Evolutionary conservation across 2,329 filamentous ascomycete species (phyloP), one percentile per base, ranked within the genome.

Genomic region (Juglanconis sp.): DNA sequence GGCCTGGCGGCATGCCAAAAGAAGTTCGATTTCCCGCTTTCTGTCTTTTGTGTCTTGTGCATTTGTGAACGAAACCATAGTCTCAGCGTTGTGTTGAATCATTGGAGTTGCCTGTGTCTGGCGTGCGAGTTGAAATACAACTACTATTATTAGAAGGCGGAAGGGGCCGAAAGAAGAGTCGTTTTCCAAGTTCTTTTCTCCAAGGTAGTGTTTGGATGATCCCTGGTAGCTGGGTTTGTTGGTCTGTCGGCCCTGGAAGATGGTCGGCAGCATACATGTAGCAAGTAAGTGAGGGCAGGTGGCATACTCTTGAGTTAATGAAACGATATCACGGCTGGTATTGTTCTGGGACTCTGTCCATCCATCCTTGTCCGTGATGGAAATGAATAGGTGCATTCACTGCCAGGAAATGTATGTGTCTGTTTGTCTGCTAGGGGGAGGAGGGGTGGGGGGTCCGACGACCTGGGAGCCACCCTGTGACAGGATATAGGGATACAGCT

Each of bases 1-100:
- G 48, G 61, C 61, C 61, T 63, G 54, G 56, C 42, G 54, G 51
- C 50, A 48, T 42, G 53, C 30, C 31, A 17, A 36, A 15, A 50
- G 34, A 57, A 51, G 65, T 65, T 42, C 66, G 62, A 56, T 63
- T 64, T 65, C 56, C 36, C 47, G 53, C 30, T 57, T 61, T 50
- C 50, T 48, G 38, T 49, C 15, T 53, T 44, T 52, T 36, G 15
- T n/a, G 40, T 56, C 31, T 48, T 24, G 32, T 59, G 56, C 47
- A 62, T 65, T 66, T 56, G 42, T 60, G 52, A 56, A 13, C 11
- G 49, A 6, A 32, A 17, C 44, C 36, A 51, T 51, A 24, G 38
- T 46, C 40, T 34, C 52, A 46, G 38, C 38, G 40, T 13, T 13
- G 24, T 54, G 36, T 46, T 24, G 44, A 17, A 63, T 51, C 36